These are phyloP conservation scores for Alternaria longipes DNA, from an alignment of 2,329 filamentous ascomycete species.

Conservation along the genomic window DNA sequence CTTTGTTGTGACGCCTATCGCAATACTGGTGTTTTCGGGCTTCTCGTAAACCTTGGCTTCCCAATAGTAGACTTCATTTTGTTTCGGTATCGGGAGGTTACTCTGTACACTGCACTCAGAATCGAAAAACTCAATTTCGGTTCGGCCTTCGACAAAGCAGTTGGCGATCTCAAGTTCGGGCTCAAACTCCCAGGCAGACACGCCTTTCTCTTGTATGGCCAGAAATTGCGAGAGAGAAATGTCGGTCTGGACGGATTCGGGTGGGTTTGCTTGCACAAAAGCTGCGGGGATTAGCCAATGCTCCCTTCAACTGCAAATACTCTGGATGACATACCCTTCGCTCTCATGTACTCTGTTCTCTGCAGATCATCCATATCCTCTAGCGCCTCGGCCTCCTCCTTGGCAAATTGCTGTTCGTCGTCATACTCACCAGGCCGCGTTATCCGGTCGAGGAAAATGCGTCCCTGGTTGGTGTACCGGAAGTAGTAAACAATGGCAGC, in stretches of 20 bases:
- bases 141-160: slow-evolving; percentile 95
- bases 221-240: slow-evolving; percentile 98
- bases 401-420: slow-evolving; percentile 92
- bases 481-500: slow-evolving; percentile 91
- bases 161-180: slow-evolving; percentile 99
- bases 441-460: slow-evolving; percentile 92
- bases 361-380: slow-evolving; percentile 96
- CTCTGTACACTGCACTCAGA: slow-evolving; percentile 97
- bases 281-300: slow-evolving; percentile 62
- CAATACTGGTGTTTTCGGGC: slow-evolving; percentile 84
- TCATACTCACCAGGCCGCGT: slow-evolving; percentile 95
- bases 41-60: slow-evolving; percentile 99
- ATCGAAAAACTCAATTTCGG: slow-evolving; percentile 99
- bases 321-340: slow-evolving; percentile 76
- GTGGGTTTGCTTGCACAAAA: slow-evolving; percentile 91
- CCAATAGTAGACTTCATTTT: slow-evolving; percentile 99
- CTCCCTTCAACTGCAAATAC: not conserved
- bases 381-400: slow-evolving; percentile 93
- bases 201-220: slow-evolving; percentile 98
- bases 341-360: slow-evolving; percentile 87
- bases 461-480: slow-evolving; percentile 84
- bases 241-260: slow-evolving; percentile 94
- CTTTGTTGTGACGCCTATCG: slow-evolving; percentile 95
- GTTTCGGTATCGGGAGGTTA: slow-evolving; percentile 95
- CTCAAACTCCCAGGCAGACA: slow-evolving; percentile 99